phyloP scores from a whole-genome alignment of 345 rosid genomes.

The Clarkia xantiana region DNA sequence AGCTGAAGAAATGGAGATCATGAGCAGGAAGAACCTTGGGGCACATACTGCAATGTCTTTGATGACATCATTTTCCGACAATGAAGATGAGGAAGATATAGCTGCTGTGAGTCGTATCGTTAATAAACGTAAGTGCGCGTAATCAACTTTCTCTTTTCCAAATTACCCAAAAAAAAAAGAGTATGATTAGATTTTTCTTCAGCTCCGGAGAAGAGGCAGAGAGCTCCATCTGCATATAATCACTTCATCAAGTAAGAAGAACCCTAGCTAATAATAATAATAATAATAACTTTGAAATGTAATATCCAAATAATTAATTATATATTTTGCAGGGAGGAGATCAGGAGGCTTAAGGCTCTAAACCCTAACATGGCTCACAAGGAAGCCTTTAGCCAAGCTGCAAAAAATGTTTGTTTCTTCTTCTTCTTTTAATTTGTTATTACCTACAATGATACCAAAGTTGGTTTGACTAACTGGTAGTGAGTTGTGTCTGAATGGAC shows the following conservation, averaged over 20 bases:
- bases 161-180: no score
- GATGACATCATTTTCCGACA: constrained; percentile 37
- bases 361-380: constrained; percentile 92
- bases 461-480: no score
- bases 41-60: constrained; percentile 24
- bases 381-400: constrained; percentile 96
- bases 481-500: no score
- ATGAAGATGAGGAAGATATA: constrained; percentile 57
- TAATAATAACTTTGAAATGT: not conserved
- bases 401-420: constrained; percentile 69
- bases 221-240: constrained; percentile 96
- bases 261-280: no score
- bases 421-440: no score
- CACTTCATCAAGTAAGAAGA: constrained; percentile 89
- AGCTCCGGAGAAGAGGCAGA: constrained; percentile 97
- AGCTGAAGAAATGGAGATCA: constrained; percentile 22
- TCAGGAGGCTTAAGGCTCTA: constrained; percentile 80
- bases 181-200: constrained; percentile 3
- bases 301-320: no score
- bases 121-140: constrained; percentile 73
- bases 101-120: constrained; percentile 36
- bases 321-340: constrained; percentile 76
- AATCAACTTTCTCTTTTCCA: no score
- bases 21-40: constrained; percentile 16
- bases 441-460: no score